Conservation (phyloP, 805 yeast genomes). For the Schwanniomyces pseudopolymorphus region DNA sequence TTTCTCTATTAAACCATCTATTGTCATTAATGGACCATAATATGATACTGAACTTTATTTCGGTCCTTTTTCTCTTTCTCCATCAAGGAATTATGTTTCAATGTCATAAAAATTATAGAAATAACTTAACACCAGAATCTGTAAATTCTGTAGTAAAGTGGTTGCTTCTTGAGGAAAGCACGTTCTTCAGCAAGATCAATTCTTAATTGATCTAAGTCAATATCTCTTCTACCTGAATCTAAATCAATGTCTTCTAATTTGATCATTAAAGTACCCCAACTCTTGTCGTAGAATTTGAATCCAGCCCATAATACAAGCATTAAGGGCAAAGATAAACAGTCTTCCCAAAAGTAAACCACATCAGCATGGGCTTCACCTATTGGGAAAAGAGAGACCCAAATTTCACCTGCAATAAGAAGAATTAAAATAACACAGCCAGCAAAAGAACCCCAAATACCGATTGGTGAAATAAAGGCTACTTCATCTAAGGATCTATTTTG, state of each 20-base stretch:
- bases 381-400: conserved; percentile 43
- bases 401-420: conserved; percentile 34
- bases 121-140: conserved; percentile 27
- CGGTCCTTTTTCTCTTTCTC: neutral
- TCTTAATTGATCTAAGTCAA: conserved; percentile 37
- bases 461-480: conserved; percentile 30
- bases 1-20: no score
- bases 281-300: conserved; percentile 37
- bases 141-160: conserved; percentile 27
- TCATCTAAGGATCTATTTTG: conserved; percentile 36
- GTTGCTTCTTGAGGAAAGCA: conserved; percentile 22
- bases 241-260: conserved; percentile 37
- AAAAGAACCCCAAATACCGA: conserved; percentile 38
- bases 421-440: conserved; percentile 29
- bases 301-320: conserved; percentile 44
- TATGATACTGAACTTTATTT: no score
- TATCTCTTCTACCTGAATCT: conserved; percentile 42
- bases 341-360: conserved; percentile 47
- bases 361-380: conserved; percentile 21
- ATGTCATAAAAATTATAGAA: neutral
- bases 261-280: conserved; percentile 29
- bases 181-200: conserved; percentile 42
- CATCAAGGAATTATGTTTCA: neutral
- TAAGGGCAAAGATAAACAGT: conserved; percentile 49
- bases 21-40: no score